Evolutionary conservation across 768 basidiomycete genomes (phyloP), one percentile per base, ranked within the genome.

Genomic region (Amanita polypyramis): DNA sequence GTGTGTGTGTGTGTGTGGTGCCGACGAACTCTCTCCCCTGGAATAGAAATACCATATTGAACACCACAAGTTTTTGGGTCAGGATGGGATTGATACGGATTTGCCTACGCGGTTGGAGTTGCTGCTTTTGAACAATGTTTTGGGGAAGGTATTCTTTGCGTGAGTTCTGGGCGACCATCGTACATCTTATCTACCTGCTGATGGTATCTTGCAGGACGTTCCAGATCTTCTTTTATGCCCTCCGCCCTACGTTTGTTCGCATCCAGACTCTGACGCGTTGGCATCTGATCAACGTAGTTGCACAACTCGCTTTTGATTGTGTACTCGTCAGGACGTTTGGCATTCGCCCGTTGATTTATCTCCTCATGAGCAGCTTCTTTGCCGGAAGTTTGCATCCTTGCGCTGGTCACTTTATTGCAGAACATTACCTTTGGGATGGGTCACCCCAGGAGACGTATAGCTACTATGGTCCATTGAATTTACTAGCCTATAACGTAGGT

Each of bases 71-170:
- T 85, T 84, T 61, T 66, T 94, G 47, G 96, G 96, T 9, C 89
- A 96, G 63, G 95, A 99, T 56, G 93, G 91, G 2, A 79, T 98
- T 48, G 96, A 99, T 60, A 93, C 92, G 7, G 96, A 99, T 63
- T 72, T 99, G 14, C 96, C 96, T 2, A 90, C 93, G 2, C 73
- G 72, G 40, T 48, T 95, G 0, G 96, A 99, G 62, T 75, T 97
- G 15, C 53, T 93, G 42, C 75, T 83, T 42, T 71, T 99, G 52
- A 92, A 93, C 66, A 97, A 96, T 59, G 95, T 98, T 7, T 78
- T 96, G 11, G 96, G 96, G 29, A 99, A 99, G 63, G 90, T 94
- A 1, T 97, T 99, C 65, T 99, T 98, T 62, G 88, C 90, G 92
- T 95, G 57, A 52, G 85, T 74, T 39, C 10, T 17, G 32, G 49